Percentiles rank a stretch among this genome's conserved stretches.
These are phyloP conservation scores for Neonectria hederae DNA, from an alignment of 2,329 filamentous ascomycete species.

Conservation along the genomic window DNA sequence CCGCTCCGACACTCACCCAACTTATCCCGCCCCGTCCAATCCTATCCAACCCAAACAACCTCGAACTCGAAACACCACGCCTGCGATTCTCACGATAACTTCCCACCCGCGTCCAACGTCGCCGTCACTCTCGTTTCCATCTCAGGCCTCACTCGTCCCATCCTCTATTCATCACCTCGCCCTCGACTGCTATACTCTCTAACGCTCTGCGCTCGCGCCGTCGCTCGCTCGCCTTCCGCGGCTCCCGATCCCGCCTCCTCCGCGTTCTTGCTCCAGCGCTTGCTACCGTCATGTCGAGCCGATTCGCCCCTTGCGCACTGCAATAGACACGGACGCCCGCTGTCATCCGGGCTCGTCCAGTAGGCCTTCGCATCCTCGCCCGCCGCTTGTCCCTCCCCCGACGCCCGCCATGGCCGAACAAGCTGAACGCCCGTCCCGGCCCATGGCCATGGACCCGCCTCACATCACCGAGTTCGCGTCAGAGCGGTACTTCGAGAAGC, in stretches of 20 bases:
- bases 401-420: slow-evolving; percentile 47
- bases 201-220: slow-evolving; percentile 10
- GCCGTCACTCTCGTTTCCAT: slow-evolving; percentile 15
- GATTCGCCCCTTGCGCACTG: slow-evolving; percentile 38
- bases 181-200: slow-evolving; percentile 6
- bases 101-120: slow-evolving; percentile 23
- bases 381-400: slow-evolving; percentile 33
- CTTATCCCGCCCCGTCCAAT: slow-evolving; percentile 34
- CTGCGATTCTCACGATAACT: slow-evolving; percentile 37
- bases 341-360: slow-evolving; percentile 43
- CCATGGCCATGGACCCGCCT: slow-evolving; percentile 65
- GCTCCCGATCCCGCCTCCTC: slow-evolving; percentile 29
- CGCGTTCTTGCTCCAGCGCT: slow-evolving; percentile 24
- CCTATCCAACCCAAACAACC: slow-evolving; percentile 28
- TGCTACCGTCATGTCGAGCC: slow-evolving; percentile 45
- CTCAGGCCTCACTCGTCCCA: background rate
- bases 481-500: slow-evolving; percentile 70
- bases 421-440: slow-evolving; percentile 43
- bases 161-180: background rate
- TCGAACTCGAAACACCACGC: slow-evolving; percentile 38
- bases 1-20: slow-evolving; percentile 34
- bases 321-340: slow-evolving; percentile 49
- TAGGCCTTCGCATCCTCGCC: slow-evolving; percentile 35
- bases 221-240: slow-evolving; percentile 19
- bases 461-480: slow-evolving; percentile 75